phyloP scores from a whole-genome alignment of 2,329 filamentous ascomycete species.

The Geosmithia putterillii region DNA sequence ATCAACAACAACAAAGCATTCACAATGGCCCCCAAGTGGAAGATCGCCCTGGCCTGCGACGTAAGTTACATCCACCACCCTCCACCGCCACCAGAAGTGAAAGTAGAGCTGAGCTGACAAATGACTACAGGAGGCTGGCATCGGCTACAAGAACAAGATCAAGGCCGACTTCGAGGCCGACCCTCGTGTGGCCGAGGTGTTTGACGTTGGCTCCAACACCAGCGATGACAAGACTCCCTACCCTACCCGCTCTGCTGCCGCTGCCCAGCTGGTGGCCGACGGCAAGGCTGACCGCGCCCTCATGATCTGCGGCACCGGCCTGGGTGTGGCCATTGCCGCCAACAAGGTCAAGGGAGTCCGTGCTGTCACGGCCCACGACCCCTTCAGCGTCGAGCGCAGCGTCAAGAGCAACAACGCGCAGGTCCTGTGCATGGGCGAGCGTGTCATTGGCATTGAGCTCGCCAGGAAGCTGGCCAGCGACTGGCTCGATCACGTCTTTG shows the following conservation, averaged over 20 bases:
- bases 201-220: constrained; percentile 61
- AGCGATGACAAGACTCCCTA: constrained; percentile 67
- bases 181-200: constrained; percentile 52
- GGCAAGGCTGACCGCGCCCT: constrained; percentile 66
- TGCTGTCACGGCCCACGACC: constrained; percentile 83
- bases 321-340: constrained; percentile 79
- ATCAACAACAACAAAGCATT: background rate
- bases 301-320: constrained; percentile 73
- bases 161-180: constrained; percentile 59
- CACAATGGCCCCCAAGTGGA: constrained; percentile 35
- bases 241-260: constrained; percentile 64
- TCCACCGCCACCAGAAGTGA: background rate
- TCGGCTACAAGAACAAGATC: constrained; percentile 67
- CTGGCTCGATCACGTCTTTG: constrained; percentile 78
- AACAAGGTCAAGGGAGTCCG: constrained; percentile 79
- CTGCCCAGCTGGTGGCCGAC: constrained; percentile 48
- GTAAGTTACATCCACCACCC: constrained; percentile 28
- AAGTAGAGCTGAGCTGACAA: background rate
- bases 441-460: constrained; percentile 71
- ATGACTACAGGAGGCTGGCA: constrained; percentile 49
- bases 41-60: constrained; percentile 41
- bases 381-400: constrained; percentile 70
- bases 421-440: constrained; percentile 76
- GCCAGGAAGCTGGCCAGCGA: constrained; percentile 66
- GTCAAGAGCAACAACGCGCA: constrained; percentile 79